phyloP scores from a whole-genome alignment of 371 early-diverging fungal species.

The Thermomucor indicae-seudaticae region DNA sequence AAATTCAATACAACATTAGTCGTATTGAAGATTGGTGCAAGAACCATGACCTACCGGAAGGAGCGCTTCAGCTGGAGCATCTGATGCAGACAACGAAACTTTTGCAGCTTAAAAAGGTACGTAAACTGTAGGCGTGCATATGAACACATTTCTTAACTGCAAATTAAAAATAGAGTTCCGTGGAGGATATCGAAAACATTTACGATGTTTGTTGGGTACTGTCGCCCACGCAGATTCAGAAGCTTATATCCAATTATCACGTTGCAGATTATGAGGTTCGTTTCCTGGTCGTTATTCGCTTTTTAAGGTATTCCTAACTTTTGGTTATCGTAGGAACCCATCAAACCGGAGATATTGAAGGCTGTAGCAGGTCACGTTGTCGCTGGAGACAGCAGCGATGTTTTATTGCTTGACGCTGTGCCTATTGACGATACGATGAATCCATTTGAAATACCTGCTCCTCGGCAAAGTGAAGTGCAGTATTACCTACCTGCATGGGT shows the following conservation, averaged over 20 bases:
- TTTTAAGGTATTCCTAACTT: background rate
- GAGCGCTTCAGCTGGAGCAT: slow-evolving; percentile 81
- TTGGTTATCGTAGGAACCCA: slow-evolving; percentile 54
- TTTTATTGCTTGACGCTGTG: slow-evolving; percentile 81
- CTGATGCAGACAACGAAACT: slow-evolving; percentile 90
- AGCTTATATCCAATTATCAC: slow-evolving; percentile 75
- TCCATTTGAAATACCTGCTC: slow-evolving; percentile 56
- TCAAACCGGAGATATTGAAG: slow-evolving; percentile 85
- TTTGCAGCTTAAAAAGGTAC: slow-evolving; percentile 82
- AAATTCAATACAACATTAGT: slow-evolving; percentile 94
- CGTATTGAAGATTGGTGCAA: slow-evolving; percentile 95
- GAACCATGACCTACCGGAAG: slow-evolving; percentile 78
- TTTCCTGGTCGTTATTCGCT: background rate
- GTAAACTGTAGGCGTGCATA: no score
- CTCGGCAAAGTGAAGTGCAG: slow-evolving; percentile 50
- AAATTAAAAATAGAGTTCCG: no score
- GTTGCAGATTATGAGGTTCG: slow-evolving; percentile 70
- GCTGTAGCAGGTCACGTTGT: slow-evolving; percentile 85
- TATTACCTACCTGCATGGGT: slow-evolving; percentile 57
- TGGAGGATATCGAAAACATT: slow-evolving; percentile 87
- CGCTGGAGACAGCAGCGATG: slow-evolving; percentile 84
- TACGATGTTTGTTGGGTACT: slow-evolving; percentile 91
- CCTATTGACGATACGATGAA: slow-evolving; percentile 70
- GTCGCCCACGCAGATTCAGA: slow-evolving; percentile 88
- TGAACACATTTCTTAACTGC: no score